Conservation (phyloP, 441 rosid genomes). For the Isatis lusitanica region DNA sequence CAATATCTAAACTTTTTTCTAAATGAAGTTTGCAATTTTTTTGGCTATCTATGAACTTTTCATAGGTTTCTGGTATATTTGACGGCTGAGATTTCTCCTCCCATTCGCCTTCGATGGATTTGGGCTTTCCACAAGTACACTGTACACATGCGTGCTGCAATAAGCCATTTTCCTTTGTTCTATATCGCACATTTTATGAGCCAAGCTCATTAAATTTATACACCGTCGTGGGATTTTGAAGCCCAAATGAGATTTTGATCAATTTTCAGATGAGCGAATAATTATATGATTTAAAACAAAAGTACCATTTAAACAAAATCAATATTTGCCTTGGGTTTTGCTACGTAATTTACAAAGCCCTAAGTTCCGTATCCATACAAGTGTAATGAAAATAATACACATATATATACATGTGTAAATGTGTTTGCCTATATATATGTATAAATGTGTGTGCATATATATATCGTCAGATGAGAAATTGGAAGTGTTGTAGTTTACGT, state of each 20-base stretch:
- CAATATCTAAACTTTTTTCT: too few species aligned
- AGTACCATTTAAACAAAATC: neutral
- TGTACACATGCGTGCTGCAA: neutral
- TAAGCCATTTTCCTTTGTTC: neutral
- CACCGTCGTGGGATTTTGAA: neutral
- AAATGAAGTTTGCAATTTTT: too few species aligned
- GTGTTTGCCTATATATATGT: neutral
- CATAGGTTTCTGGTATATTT: too few species aligned
- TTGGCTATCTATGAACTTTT: too few species aligned
- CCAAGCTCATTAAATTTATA: neutral
- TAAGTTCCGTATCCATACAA: neutral
- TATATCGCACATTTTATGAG: neutral
- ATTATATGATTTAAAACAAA: neutral
- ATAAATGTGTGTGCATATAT: neutral
- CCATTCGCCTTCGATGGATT: neutral
- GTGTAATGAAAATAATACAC: neutral
- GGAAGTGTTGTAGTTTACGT: constrained; percentile 1
- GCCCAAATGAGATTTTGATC: neutral
- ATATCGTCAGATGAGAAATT: neutral
- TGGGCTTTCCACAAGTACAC: neutral
- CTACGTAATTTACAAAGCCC: neutral
- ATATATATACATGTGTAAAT: neutral
- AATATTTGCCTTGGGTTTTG: neutral
- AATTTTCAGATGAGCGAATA: too few species aligned
- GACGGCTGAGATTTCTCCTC: too few species aligned